phyloP scores from a whole-genome alignment of 192 early-diverging fungal species.

The Linnemannia zychae region DNA sequence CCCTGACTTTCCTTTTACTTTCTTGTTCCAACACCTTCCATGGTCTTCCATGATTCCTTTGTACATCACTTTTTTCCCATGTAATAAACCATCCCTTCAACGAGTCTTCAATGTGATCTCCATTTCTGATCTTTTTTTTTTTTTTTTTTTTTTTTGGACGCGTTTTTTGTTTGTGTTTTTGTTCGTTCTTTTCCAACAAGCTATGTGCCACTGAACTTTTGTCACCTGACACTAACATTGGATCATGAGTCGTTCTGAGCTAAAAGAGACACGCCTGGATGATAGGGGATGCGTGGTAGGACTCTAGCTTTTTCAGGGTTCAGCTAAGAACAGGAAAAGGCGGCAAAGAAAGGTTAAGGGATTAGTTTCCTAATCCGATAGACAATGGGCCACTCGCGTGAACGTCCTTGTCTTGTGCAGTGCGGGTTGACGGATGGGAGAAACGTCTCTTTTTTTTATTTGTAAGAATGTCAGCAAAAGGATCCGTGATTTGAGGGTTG shows the following conservation, averaged over 20 bases:
- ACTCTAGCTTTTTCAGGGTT: not conserved
- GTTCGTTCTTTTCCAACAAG: too few species aligned
- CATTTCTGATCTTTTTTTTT: not conserved
- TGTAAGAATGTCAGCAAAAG: too few species aligned
- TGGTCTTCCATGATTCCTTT: conserved; percentile 28
- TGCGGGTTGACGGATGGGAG: too few species aligned
- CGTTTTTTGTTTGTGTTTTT: not conserved
- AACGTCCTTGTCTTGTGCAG: too few species aligned
- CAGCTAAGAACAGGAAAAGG: not conserved
- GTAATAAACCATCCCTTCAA: conserved; percentile 27
- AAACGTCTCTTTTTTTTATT: too few species aligned
- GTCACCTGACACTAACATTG: not conserved
- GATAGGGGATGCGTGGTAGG: not conserved
- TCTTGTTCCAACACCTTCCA: conserved; percentile 5
- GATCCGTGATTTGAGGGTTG: too few species aligned
- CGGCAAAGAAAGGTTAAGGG: not conserved
- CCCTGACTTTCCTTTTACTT: conserved; percentile 1
- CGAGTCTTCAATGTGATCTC: not conserved
- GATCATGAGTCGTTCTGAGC: not conserved
- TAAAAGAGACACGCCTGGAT: not conserved
- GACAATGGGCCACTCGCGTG: not conserved
- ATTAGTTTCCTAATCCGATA: not conserved
- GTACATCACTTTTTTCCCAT: conserved; percentile 39
- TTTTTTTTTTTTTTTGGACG: not conserved
- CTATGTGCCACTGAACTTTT: not conserved